A percentile compares a stretch with the other conserved stretches of the same genome.
Conservation (phyloP, 2,329 filamentous ascomycete species). For the Curvularia spicifera region DNA sequence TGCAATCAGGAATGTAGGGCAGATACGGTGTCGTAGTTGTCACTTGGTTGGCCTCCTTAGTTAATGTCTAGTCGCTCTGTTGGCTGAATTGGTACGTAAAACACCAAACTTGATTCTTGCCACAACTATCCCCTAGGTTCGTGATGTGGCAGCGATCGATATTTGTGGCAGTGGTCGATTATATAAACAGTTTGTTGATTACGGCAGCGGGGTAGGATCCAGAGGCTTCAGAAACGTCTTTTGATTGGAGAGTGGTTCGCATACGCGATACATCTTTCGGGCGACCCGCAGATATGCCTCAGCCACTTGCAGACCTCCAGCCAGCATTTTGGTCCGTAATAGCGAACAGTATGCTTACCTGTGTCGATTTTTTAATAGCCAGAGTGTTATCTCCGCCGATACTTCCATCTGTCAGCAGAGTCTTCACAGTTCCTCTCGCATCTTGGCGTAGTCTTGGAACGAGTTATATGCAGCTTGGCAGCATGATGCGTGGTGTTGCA, state of each 20-base stretch:
- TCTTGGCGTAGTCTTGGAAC: neutral
- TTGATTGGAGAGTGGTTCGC: slow-evolving; percentile 15
- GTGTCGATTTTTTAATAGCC: neutral
- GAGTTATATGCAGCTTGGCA: neutral
- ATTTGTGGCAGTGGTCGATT: slow-evolving; percentile 5
- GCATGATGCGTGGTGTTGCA: neutral
- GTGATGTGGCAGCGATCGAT: neutral
- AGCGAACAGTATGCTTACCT: neutral
- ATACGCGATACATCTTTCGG: slow-evolving; percentile 2
- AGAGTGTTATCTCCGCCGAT: neutral
- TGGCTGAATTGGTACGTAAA: slow-evolving; percentile 1
- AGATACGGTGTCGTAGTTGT: neutral
- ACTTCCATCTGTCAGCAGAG: neutral
- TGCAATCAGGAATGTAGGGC: neutral
- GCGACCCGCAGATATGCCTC: slow-evolving; percentile 2
- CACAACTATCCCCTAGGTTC: neutral
- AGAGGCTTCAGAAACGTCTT: neutral
- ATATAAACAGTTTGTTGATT: slow-evolving; percentile 18
- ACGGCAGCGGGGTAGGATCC: slow-evolving; percentile 16
- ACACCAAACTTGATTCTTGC: neutral
- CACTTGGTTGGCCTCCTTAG: neutral
- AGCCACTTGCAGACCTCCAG: neutral
- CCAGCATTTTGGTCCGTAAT: neutral
- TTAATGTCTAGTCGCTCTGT: neutral
- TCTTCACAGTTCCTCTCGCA: neutral